Evolutionary conservation across 1,284 basidiomycete species (phyloP).

Genomic region (Ustilago crameri): DNA sequence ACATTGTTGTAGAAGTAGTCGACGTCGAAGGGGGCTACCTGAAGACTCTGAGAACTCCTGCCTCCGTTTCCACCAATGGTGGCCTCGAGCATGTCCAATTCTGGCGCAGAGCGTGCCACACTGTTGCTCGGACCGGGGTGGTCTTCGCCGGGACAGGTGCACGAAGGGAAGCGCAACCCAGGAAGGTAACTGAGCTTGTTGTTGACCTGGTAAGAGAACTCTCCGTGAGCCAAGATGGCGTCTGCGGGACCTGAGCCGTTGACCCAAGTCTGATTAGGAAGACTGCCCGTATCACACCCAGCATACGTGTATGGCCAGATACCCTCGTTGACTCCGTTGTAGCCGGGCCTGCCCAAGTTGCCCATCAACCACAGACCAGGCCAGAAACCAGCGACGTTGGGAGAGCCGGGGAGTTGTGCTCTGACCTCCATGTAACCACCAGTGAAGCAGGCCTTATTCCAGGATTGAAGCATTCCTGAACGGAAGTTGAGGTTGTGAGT

Average conservation of each 20-base stretch:
- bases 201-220: conserved; percentile 22
- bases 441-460: conserved; percentile 66
- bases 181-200: conserved; percentile 41
- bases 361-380: conserved; percentile 66
- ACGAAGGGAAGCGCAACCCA: conserved; percentile 55
- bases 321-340: conserved; percentile 62
- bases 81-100: conserved; percentile 66
- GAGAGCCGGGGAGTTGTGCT: conserved; percentile 15
- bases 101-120: conserved; percentile 61
- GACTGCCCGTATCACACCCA: conserved; percentile 61
- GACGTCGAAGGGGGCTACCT: conserved; percentile 64
- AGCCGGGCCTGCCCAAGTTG: conserved; percentile 61
- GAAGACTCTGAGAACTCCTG: conserved; percentile 58
- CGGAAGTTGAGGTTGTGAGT: conserved; percentile 60
- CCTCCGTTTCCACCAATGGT: conserved; percentile 71
- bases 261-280: conserved; percentile 49
- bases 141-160: conserved; percentile 58
- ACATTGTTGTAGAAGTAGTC: conserved; percentile 52
- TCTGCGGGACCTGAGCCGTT: conserved; percentile 45
- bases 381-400: conserved; percentile 62
- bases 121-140: conserved; percentile 56
- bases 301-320: conserved; percentile 69
- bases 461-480: conserved; percentile 62
- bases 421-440: conserved; percentile 60
- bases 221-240: conserved; percentile 32